Evolutionary conservation across 1,284 basidiomycete genomes (phyloP).

Genomic region (Cryptococcus wingfieldii): DNA sequence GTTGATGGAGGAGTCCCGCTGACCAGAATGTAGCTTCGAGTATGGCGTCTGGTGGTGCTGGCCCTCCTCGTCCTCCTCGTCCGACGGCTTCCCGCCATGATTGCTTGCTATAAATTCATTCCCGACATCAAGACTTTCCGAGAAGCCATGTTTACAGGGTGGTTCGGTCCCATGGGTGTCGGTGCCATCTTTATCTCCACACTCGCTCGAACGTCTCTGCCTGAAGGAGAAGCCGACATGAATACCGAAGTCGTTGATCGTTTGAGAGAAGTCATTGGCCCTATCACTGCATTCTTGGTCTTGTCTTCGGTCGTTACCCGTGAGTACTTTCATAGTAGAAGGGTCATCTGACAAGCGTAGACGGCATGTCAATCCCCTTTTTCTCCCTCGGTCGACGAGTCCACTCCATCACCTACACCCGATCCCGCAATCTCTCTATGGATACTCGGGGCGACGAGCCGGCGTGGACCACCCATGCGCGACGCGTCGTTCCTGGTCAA

Average conservation of each 20-base stretch:
- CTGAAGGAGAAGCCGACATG: slow-evolving; percentile 52
- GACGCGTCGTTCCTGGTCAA: slow-evolving; percentile 59
- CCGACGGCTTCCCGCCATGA: slow-evolving; percentile 75
- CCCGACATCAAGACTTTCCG: slow-evolving; percentile 88
- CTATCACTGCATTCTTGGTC: slow-evolving; percentile 87
- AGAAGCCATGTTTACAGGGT: slow-evolving; percentile 73
- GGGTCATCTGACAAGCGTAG: slow-evolving; percentile 43
- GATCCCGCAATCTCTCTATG: slow-evolving; percentile 65
- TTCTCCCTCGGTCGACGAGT: slow-evolving; percentile 86
- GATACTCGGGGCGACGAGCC: slow-evolving; percentile 53
- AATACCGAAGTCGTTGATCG: slow-evolving; percentile 60
- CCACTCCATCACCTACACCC: slow-evolving; percentile 80
- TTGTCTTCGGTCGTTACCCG: slow-evolving; percentile 77
- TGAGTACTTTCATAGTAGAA: slow-evolving; percentile 45
- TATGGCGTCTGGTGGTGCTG: slow-evolving; percentile 78
- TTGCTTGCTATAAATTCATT: slow-evolving; percentile 79
- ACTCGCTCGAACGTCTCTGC: slow-evolving; percentile 67
- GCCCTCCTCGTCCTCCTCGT: slow-evolving; percentile 73
- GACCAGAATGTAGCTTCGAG: slow-evolving; percentile 52
- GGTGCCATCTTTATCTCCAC: slow-evolving; percentile 88
- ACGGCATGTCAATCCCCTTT: slow-evolving; percentile 87
- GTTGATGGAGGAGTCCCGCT: background rate
- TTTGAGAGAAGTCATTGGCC: slow-evolving; percentile 72
- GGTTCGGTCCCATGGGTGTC: slow-evolving; percentile 90
- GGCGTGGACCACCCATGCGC: slow-evolving; percentile 74